Evolutionary conservation across 768 basidiomycete species (phyloP).

Genomic region (Russula griseocarnosa): DNA sequence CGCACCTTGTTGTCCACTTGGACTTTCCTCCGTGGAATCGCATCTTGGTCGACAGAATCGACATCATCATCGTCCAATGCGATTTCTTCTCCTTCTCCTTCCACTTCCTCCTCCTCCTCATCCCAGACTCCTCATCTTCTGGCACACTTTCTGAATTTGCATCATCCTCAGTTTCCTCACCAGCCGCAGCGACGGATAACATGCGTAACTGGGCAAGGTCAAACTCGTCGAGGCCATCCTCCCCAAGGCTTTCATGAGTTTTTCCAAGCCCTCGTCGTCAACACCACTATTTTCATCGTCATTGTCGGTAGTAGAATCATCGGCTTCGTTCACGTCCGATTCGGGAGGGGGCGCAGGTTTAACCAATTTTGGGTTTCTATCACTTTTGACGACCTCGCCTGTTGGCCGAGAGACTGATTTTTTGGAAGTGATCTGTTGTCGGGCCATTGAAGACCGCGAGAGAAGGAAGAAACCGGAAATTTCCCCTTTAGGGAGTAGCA

Average conservation of each 20-base stretch:
- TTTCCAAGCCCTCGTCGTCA: conserved; percentile 55
- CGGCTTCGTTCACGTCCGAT: background rate
- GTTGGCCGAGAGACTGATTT: background rate
- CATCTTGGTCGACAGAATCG: conserved; percentile 68
- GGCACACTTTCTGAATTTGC: conserved; percentile 31
- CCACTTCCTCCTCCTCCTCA: too few relatives aligned
- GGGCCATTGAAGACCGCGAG: conserved; percentile 3
- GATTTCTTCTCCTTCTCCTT: conserved; percentile 40
- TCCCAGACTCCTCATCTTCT: conserved; percentile 33
- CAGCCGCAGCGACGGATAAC: conserved; percentile 36
- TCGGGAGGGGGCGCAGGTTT: background rate
- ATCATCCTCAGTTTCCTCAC: conserved; percentile 41
- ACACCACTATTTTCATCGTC: conserved; percentile 41
- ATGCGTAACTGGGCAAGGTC: conserved; percentile 52
- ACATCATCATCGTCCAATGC: conserved; percentile 67
- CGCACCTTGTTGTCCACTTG: conserved; percentile 77
- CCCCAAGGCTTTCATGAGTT: conserved; percentile 53
- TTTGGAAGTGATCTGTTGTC: conserved; percentile 1
- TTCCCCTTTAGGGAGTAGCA: too few relatives aligned
- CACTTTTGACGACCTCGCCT: background rate
- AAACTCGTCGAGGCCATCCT: conserved; percentile 63
- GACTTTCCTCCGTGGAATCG: conserved; percentile 75
- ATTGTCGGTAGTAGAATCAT: conserved; percentile 15
- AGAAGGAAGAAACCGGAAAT: too few relatives aligned
- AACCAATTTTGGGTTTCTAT: background rate